These are phyloP conservation scores for Cyberlindnera meyerae DNA, from an alignment of 805 yeast species.

Conservation along the genomic window DNA sequence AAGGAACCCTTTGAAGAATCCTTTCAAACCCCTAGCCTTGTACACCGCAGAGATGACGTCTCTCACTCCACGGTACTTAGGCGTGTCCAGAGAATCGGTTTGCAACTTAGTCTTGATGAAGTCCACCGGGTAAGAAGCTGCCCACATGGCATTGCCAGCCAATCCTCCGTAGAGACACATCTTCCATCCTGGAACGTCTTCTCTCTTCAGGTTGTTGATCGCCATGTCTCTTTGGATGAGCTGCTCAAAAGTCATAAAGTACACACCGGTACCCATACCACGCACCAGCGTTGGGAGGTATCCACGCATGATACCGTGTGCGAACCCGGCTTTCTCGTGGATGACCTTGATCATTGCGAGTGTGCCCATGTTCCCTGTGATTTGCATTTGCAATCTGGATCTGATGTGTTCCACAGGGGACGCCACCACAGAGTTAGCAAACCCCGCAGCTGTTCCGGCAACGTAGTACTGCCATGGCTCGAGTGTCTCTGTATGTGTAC, in stretches of 20 bases:
- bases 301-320: constrained; percentile 70
- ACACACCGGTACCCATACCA: constrained; percentile 84
- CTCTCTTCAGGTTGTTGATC: constrained; percentile 43
- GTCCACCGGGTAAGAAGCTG: constrained; percentile 82
- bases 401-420: constrained; percentile 94
- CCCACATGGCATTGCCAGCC: constrained; percentile 89
- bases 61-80: constrained; percentile 51
- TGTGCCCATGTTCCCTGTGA: constrained; percentile 61
- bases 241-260: constrained; percentile 88
- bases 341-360: constrained; percentile 61
- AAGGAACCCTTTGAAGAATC: constrained; percentile 83
- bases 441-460: constrained; percentile 87
- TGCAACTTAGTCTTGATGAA: constrained; percentile 89
- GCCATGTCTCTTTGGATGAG: constrained; percentile 62
- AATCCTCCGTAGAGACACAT: constrained; percentile 84
- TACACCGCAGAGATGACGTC: constrained; percentile 55
- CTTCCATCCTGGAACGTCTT: constrained; percentile 81
- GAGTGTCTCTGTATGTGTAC: constrained; percentile 34
- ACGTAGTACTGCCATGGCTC: constrained; percentile 63
- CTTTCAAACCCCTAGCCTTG: constrained; percentile 58
- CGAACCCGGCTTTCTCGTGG: constrained; percentile 43
- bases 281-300: constrained; percentile 74
- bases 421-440: constrained; percentile 84
- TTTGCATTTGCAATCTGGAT: constrained; percentile 88
- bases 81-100: constrained; percentile 57